Evolutionary conservation across 371 early-diverging fungal genomes (phyloP), one percentile per base, ranked within the genome.

Genomic region (Fennellomyces sp.): DNA sequence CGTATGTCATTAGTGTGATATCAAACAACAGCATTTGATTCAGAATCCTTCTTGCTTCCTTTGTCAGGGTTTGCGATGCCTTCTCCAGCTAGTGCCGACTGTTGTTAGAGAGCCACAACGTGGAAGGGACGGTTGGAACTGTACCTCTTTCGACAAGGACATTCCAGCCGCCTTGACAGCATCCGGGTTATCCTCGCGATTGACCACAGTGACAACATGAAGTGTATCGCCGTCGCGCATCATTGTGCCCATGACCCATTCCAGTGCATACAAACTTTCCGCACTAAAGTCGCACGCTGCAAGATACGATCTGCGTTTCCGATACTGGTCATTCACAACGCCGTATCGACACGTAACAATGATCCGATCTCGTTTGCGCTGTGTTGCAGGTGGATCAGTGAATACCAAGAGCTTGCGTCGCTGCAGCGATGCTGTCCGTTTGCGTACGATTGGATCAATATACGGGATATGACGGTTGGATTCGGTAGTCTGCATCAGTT

Each of bases 161-260:
- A 45, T 8, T 23, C 45, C 45, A 23, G 21, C 21, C 11, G 45
- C 45, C 23, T 45, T 45, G 5, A 45, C 45, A 45, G 45, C 23
- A 45, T 45, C 45, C 5, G 45, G 45, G 23, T 45, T 45, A 27
- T 83, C 82, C 45, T 68, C 52, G 26, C 72, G 71, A 0, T 81
- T 72, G 15, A 80, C 82, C 4, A 45, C 45, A 0, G 83, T 76
- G 10, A 79, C 78, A 0, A 86, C 73, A 59, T 82, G 75, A 23
- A 84, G 31, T 26, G 69, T 73, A 50, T 86, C 84, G 5, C 83
- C 80, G 58, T 79, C 81, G 26, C 86, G 74, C 64, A 86, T 72
- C 53, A 84, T 78, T 0, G 86, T 86, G 0, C 78, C 80, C 63
- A 81, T 72, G 1, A 82, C 75, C 86, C 86, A 86, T 52, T 86